Base-by-base conservation (phyloP, 2,329 filamentous ascomycete species). In the Atkinsonella hypoxylon region DNA sequence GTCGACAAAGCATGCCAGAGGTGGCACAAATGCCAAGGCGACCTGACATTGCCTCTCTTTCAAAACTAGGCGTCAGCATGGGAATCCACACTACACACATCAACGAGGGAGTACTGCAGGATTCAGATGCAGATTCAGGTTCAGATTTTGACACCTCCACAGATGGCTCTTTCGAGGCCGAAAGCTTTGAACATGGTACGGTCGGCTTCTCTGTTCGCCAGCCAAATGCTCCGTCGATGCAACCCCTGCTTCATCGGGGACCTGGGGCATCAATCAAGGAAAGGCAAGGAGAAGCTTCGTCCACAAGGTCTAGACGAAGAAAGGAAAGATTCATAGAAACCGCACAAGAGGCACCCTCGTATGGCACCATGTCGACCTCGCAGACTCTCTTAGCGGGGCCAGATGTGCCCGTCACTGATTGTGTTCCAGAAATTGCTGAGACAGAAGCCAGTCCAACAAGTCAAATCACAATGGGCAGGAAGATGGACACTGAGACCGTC, bases 1-100 rank as follows among this genome's bases (percentile, higher is more conserved):
- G 70, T 2, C 70, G 70, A 13, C 61, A 69, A 11, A 76, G 81
- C 48, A 72, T 82, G 54, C 73, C 77, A 26, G 79, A 82, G 22
- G 65, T 89, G 20, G 71, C 75, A 30, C 81, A 77, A 52, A 70
- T 88, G 38, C 74, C 87, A 1, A 77, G 75, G 53, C 80, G 76
- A 51, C 78, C 80, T 1, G 82, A 70, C 0, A 71, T 79, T 20
- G 71, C 71, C 4, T 65, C 67, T 15, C 62, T 79, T 17, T 65
- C 70, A 56, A 74, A 77, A 65, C 66, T 86, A 45, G 82, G 82
- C 3, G 74, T 87, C 20, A 86, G 73, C 56, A 73, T 88, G 54
- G 83, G 84, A 1, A 90, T 91, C 67, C 82, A 83, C 55, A 89
- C 87, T 3, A 85, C 89, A 56, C 80, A 81, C 50, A 68, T 94